These are phyloP conservation scores for Rhynchospora breviuscula DNA, from an alignment of 176 grass and related monocot species.

Conservation along the genomic window DNA sequence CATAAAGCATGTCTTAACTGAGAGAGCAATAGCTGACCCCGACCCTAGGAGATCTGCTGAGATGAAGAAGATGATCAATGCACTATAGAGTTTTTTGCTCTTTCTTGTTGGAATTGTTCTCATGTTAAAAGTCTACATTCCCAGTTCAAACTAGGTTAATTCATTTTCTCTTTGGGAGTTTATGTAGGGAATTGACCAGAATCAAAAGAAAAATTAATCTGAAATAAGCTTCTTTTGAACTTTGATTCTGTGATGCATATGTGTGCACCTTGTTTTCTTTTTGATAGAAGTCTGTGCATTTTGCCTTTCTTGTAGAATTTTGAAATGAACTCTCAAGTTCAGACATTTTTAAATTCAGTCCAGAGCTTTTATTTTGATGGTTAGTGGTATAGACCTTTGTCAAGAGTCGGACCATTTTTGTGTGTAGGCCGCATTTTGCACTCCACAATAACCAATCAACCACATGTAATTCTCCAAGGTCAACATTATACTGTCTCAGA, in stretches of 20 bases:
- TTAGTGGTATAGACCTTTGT: neutral
- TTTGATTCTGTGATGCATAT: neutral
- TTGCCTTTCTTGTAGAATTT: neutral
- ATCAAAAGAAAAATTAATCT: neutral
- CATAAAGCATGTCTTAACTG: slow-evolving; percentile 92
- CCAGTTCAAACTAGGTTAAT: neutral
- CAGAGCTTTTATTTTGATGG: neutral
- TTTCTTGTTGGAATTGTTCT: neutral
- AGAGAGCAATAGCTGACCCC: slow-evolving; percentile 85
- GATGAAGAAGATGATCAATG: slow-evolving; percentile 94
- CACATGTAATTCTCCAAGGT: no score
- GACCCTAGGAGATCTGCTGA: slow-evolving; percentile 73
- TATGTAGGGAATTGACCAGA: slow-evolving; percentile 8
- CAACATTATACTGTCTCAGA: no score
- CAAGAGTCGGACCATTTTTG: neutral
- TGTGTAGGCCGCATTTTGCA: neutral
- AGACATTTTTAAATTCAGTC: neutral
- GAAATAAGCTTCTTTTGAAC: neutral
- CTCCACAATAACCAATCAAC: neutral
- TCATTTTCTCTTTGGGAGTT: neutral
- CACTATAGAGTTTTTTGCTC: slow-evolving; percentile 32
- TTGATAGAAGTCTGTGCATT: neutral
- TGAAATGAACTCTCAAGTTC: neutral
- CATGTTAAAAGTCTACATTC: neutral
- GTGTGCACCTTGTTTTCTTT: slow-evolving; percentile 2